A percentile compares a stretch with the other conserved stretches of the same genome.
Evolutionary conservation across 2,329 filamentous ascomycete species (phyloP).

Genomic region (Aureobasidium uvarum): DNA sequence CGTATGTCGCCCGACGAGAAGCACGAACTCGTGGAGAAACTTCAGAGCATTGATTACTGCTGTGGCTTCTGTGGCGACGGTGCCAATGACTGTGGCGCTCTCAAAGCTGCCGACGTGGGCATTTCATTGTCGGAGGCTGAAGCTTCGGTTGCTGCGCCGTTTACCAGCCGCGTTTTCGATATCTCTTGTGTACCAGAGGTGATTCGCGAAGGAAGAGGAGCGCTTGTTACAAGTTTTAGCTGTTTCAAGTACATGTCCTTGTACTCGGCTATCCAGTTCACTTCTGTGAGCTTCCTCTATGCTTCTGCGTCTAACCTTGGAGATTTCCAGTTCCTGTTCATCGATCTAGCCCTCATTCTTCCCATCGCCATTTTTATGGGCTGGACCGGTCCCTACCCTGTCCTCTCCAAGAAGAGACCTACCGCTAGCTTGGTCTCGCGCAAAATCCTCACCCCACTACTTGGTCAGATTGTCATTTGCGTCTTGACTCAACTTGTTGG

Average conservation of each 20-base stretch:
- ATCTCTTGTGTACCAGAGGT: slow-evolving; percentile 93
- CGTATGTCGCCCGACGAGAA: slow-evolving; percentile 99
- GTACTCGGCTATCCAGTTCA: slow-evolving; percentile 99
- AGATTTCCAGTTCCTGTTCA: slow-evolving; percentile 97
- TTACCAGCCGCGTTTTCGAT: slow-evolving; percentile 92
- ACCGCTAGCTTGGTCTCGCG: slow-evolving; percentile 89
- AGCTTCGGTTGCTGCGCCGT: slow-evolving; percentile 96
- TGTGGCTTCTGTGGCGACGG: slow-evolving; percentile 96
- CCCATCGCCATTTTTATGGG: slow-evolving; percentile 99
- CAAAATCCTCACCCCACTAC: slow-evolving; percentile 83
- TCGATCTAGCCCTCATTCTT: slow-evolving; percentile 86
- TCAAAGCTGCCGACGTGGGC: slow-evolving; percentile 96
- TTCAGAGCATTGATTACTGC: slow-evolving; percentile 94
- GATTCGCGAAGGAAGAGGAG: slow-evolving; percentile 88
- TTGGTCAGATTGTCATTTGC: slow-evolving; percentile 84
- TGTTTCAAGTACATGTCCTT: slow-evolving; percentile 99
- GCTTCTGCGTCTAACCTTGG: slow-evolving; percentile 90
- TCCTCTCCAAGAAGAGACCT: slow-evolving; percentile 77
- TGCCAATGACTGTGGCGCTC: slow-evolving; percentile 92
- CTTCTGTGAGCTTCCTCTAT: slow-evolving; percentile 93
- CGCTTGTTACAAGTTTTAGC: slow-evolving; percentile 96
- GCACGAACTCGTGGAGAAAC: slow-evolving; percentile 93
- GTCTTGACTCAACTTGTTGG: slow-evolving; percentile 72
- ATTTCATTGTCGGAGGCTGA: slow-evolving; percentile 97
- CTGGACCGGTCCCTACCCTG: slow-evolving; percentile 82